Evolutionary conservation across 345 rosid genomes (phyloP), one percentile per base, ranked within the genome.

Genomic region (Euphorbia pulcherrima): DNA sequence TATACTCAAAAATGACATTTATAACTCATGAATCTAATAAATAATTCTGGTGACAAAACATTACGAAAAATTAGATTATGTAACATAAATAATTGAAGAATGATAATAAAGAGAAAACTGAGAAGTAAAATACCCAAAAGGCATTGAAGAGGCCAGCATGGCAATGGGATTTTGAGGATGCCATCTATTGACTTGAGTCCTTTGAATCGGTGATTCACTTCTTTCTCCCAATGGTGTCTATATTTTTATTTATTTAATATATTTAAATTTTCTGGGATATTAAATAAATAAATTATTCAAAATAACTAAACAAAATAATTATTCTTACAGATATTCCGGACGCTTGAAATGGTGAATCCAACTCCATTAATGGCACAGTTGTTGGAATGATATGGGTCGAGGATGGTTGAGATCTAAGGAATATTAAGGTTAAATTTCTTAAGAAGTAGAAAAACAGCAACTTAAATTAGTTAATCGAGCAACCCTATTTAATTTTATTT

Each of bases 91-190:
- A n/a, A 17, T 33, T n/a, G 68, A 51, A 55, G 55, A 20, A 14
- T 8, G n/a, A n/a, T n/a, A n/a, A n/a, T 16, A 30, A 57, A 59
- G 50, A 1, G 5, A 62, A 14, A 23, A 27, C 52, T n/a, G 54
- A 6, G 33, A 23, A 23, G 0, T 5, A n/a, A 46, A 17, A 30
- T 69, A 69, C 77, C 72, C 5, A 4, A 63, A 60, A 26, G 47
- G 65, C 24, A 35, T 20, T 29, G 63, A 29, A 10, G 69, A 48
- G 24, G 56, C 73, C 10, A 51, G 67, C 58, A 68, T 54, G 24
- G 66, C 35, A 41, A 54, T 62, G 30, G 54, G 68, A 17, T 37
- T 56, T 35, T 21, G 66, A 35, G 61, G 8, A 20, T 48, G 55
- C 26, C 61, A 40, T 27, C 40, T 46, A 21, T 17, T 13, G 57